Base-by-base conservation (phyloP, 179 eudicot species). In the Carnegiea gigantea region DNA sequence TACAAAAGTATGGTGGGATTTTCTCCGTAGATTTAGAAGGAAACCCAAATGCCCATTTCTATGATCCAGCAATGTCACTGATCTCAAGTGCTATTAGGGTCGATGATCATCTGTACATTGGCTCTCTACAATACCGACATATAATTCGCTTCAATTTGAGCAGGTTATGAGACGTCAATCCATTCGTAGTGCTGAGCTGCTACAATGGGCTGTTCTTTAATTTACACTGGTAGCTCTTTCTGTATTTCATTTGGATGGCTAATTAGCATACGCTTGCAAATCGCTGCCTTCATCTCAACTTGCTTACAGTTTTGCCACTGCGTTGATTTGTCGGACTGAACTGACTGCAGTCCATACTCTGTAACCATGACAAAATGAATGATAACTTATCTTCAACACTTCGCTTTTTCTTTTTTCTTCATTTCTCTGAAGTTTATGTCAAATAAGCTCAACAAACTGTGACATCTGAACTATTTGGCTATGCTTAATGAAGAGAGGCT, bases 11-110 rank as follows among this genome's bases (percentile, higher is more conserved):
- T n/a, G 89, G 89, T 0, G 98, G 98, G 46, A 79, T 84, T 67
- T 62, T 91, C 49, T 86, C 86, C 0, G 92, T 92, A 38, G 94
- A 93, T 88, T 74, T 89, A 81, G 86, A 91, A 51, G 98, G 98
- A 70, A 90, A 87, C 17, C 93, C 91, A 10, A 82, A 49, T 64
- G 87, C 90, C 1, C 88, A 86, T 67, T 86, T 86, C 26, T 83
- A 84, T 13, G 98, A 95, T 82, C 85, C 83, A 3, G 78, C 82
- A 51, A 57, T 89, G 83, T 82, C 83, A 1, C 11, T 72, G 4
- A 59, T 89, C 30, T 38, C 98, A 0, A 85, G 91, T 43, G 91
- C 84, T 59, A 80, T 88, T 17, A 87, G 84, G 89, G 82, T 90
- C 15, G 85, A 85, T 14, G 83, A 93, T 67, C 88, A 89, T 60